These are phyloP conservation scores for Rhizophagus clarus DNA, from an alignment of 192 early-diverging fungal species.

Conservation along the genomic window DNA sequence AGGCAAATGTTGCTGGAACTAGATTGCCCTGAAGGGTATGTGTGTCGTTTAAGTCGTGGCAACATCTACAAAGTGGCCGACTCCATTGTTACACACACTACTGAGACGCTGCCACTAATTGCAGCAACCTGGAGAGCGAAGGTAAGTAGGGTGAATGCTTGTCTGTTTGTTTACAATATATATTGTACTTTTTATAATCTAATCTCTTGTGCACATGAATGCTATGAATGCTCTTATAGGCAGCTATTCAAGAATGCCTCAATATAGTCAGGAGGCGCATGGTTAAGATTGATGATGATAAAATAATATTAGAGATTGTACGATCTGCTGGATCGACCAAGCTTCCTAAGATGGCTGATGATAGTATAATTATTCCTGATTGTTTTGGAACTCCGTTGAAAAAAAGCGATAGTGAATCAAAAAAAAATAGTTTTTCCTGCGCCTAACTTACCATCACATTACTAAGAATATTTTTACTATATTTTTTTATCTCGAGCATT, in stretches of 20 bases:
- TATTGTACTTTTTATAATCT: neutral
- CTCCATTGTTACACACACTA: neutral
- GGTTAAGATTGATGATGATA: too few relatives aligned
- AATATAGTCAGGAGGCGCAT: neutral
- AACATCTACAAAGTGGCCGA: constrained; percentile 17
- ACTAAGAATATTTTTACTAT: too few relatives aligned
- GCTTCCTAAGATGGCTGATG: too few relatives aligned
- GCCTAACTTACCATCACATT: too few relatives aligned
- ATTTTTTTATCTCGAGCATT: too few relatives aligned
- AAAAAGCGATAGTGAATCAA: too few relatives aligned
- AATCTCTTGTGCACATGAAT: neutral
- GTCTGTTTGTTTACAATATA: neutral
- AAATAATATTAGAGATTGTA: too few relatives aligned
- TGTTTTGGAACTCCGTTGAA: too few relatives aligned
- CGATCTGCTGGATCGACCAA: too few relatives aligned
- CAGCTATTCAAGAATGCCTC: neutral
- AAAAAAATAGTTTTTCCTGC: too few relatives aligned
- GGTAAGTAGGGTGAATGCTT: neutral
- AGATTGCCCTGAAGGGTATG: constrained; percentile 20
- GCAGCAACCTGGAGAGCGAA: too few relatives aligned
- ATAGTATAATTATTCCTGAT: too few relatives aligned
- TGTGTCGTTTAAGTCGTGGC: neutral
- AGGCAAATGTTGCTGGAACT: constrained; percentile 18
- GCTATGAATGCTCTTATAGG: neutral
- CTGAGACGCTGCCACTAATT: neutral